Evolutionary conservation across 768 basidiomycete genomes (phyloP), one percentile per base, ranked within the genome.

Genomic region (Cystoderma amianthinum): DNA sequence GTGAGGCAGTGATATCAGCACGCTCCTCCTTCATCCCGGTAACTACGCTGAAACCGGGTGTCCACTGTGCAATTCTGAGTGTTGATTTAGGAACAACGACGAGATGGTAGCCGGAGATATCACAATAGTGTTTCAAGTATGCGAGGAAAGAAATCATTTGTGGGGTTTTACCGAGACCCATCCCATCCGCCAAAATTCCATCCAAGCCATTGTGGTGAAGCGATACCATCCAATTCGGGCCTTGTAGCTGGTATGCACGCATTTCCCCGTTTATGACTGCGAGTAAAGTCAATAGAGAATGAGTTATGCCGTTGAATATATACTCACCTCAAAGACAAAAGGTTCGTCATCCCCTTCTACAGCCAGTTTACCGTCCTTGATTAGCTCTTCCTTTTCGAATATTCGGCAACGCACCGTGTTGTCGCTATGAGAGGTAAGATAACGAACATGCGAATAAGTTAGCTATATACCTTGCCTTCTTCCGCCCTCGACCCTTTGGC

Each of bases 21-120:
- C 95, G 80, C 47, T 98, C 95, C 36, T 96, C 92, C 57, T 88
- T 93, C 17, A 77, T 77, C 1, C 95, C 96, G 4, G 90, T 63
- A 37, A 89, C 74, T 12, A 86, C 75, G 44, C 79, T 85, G 63
- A 96, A 82, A 43, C 91, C 88, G 0, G 91, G 86, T 0, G 88
- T 83, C 96, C 96, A 98, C 47, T 72, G 75, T 46, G 74, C 96
- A 99, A 58, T 98, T 99, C 59, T 98, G 90, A 98, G 70, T 0
- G 95, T 99, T 1, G 92, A 94, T 63, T 98, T 98, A n/a, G 96
- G 96, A 4, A 98, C 96, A 44, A 98, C 89, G 54, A 99, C 79
- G 17, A 98, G 78, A 60, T 98, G 95, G 3, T 91, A 93, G 2
- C 96, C 94, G 13, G 62, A 46, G 41, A 76, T 82, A 44, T 73